These are phyloP conservation scores for Calonectria honghensis DNA, from an alignment of 2,329 filamentous ascomycete species.

Conservation along the genomic window DNA sequence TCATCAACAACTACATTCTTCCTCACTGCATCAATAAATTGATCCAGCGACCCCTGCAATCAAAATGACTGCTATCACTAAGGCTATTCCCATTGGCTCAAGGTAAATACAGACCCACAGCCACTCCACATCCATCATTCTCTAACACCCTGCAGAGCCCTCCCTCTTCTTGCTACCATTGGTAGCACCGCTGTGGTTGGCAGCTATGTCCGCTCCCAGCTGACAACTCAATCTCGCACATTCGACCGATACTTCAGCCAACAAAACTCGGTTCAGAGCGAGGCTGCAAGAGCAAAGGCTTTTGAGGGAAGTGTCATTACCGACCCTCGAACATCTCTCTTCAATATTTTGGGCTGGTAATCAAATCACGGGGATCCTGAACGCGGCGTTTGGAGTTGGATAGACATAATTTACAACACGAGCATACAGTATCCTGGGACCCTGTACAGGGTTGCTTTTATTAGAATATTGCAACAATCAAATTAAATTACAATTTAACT, in stretches of 20 bases:
- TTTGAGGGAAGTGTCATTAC: conserved; percentile 57
- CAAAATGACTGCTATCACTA: conserved; percentile 20
- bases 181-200: conserved; percentile 50
- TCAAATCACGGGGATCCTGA: not conserved
- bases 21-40: not conserved
- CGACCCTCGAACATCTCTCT: conserved; percentile 60
- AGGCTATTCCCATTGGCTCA: conserved; percentile 20
- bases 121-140: not conserved
- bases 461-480: not conserved
- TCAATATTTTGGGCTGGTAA: conserved; percentile 57
- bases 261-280: conserved; percentile 62
- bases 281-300: conserved; percentile 57
- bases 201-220: conserved; percentile 59
- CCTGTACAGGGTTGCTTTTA: not conserved
- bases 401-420: not conserved
- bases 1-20: conserved; percentile 6
- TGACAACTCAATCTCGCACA: conserved; percentile 57
- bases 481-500: not conserved
- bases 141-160: conserved; percentile 7
- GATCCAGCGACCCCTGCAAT: not conserved
- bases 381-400: conserved; percentile 14
- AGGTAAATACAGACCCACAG: not conserved
- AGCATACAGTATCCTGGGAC: not conserved
- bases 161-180: conserved; percentile 1
- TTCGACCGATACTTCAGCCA: conserved; percentile 63